Conservation (phyloP, 495 filamentous ascomycete species). For the Hypoxylon rickii region DNA sequence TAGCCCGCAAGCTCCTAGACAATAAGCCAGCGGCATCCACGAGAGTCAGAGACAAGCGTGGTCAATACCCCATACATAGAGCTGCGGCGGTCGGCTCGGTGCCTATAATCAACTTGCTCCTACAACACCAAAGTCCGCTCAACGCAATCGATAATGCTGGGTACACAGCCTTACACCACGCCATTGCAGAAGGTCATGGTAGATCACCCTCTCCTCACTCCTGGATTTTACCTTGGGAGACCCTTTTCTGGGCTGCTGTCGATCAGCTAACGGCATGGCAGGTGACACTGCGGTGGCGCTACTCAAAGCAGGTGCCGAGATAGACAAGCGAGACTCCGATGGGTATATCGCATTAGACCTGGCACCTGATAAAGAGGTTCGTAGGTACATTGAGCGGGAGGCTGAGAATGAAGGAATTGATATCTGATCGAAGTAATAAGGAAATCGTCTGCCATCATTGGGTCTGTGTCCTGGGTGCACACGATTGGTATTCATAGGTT, state of each 20-base stretch:
- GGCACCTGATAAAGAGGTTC: constrained; percentile 72
- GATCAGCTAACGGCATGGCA: constrained; percentile 17
- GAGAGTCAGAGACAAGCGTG: constrained; percentile 80
- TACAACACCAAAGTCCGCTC: constrained; percentile 79
- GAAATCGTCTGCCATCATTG: background rate
- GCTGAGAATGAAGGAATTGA: constrained; percentile 89
- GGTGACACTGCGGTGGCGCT: constrained; percentile 81
- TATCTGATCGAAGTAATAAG: constrained; percentile 36
- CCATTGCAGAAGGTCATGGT: constrained; percentile 89
- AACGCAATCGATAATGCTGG: constrained; percentile 87
- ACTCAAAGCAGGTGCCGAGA: constrained; percentile 82
- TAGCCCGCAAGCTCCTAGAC: constrained; percentile 75
- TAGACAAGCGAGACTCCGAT: constrained; percentile 74
- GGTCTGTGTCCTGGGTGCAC: too few relatives aligned
- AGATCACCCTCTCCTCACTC: background rate
- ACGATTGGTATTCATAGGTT: background rate
- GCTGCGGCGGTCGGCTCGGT: constrained; percentile 88
- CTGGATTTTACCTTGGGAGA: background rate
- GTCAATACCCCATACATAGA: constrained; percentile 83
- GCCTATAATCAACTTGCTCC: constrained; percentile 76
- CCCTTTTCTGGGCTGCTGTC: background rate
- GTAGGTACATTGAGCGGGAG: constrained; percentile 75
- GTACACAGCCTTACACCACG: constrained; percentile 90
- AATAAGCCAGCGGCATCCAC: constrained; percentile 74
- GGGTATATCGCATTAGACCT: constrained; percentile 77